Base-by-base conservation (phyloP, 1,284 basidiomycete species). In the Violaceomyces palustris region DNA sequence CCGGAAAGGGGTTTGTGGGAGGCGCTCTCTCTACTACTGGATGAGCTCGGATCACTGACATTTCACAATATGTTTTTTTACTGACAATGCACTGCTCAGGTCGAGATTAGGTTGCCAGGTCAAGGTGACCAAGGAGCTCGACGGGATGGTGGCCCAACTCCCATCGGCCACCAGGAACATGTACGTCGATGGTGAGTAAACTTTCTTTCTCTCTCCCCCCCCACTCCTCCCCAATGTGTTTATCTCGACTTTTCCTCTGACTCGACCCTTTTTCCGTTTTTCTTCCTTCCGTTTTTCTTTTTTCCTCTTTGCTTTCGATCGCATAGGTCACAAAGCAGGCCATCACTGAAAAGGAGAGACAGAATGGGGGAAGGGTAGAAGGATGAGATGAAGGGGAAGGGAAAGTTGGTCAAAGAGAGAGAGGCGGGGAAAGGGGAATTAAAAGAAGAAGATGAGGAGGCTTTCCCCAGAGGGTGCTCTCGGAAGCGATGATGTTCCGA, bases 141-240 rank as follows among this genome's bases (percentile, higher is more conserved):
- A 96, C 68, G 92, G 89, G 19, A 84, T 94, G 73, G 82, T 81
- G 2, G 87, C 84, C n/a, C 86, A 80, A 15, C 76, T 98, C 22
- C 94, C 94, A 1, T 80, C 87, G 8, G 92, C 93, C 14, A 98
- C 93, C 24, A 78, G 93, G 69, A 98, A 98, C 77, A 90, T 98
- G 88, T 92, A 90, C 72, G 90, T 94, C 24, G 88, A 91, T 71
- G 88, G 86, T 50, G 21, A 39, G 54, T 55, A 44, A 18, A 17
- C 12, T 12, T 6, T 29, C 15, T 15, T 9, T 8, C 21, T 22
- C 7, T 11, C 9, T 23, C 21, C 34, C 21, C 21, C 17, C 32
- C n/a, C 17, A 14, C 19, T 33, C 31, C 31, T 33, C 8, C 14
- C 31, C n/a, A n/a, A n/a, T n/a, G n/a, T n/a, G 8, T 21, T n/a